Percentiles rank a stretch among this genome's conserved stretches.
These are phyloP conservation scores for Termitomyces sp. DNA, from an alignment of 768 basidiomycete genomes.

Conservation along the genomic window DNA sequence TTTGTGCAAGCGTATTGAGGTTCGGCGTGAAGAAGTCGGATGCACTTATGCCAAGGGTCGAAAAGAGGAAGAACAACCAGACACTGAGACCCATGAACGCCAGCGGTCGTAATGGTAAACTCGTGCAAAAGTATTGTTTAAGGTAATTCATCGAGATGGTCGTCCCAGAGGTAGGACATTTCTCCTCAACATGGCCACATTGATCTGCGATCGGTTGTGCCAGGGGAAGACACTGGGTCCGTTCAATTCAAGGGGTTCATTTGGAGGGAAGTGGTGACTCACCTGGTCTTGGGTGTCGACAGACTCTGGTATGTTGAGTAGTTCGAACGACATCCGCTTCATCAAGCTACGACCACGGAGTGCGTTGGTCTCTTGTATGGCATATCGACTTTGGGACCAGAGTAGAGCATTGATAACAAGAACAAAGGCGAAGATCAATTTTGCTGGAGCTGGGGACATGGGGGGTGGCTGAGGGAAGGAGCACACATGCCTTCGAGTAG, in stretches of 20 bases:
- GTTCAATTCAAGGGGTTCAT: background rate
- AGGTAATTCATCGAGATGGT: conserved; percentile 70
- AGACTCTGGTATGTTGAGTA: conserved; percentile 18
- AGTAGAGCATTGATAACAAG: conserved; percentile 56
- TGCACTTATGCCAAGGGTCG: conserved; percentile 90
- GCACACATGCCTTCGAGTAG: conserved; percentile 8
- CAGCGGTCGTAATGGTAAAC: conserved; percentile 46
- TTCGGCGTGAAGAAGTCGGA: conserved; percentile 99
- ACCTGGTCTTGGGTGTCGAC: conserved; percentile 22
- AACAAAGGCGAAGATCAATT: conserved; percentile 43
- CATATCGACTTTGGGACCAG: conserved; percentile 59
- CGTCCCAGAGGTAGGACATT: conserved; percentile 57
- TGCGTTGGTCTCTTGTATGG: conserved; percentile 19
- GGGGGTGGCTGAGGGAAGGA: conserved; percentile 8
- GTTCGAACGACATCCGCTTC: conserved; percentile 35
- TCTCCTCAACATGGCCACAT: conserved; percentile 54
- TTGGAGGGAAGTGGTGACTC: background rate
- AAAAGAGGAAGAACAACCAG: conserved; percentile 92
- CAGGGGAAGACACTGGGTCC: conserved; percentile 59
- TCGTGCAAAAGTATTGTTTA: conserved; percentile 64
- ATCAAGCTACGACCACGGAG: conserved; percentile 29
- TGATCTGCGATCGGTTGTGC: conserved; percentile 47
- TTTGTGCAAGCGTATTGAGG: conserved; percentile 79
- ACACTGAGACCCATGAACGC: conserved; percentile 58
- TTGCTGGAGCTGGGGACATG: conserved; percentile 47